These are phyloP conservation scores for Linum lewisii DNA, from an alignment of 345 rosid genomes.

Conservation along the genomic window DNA sequence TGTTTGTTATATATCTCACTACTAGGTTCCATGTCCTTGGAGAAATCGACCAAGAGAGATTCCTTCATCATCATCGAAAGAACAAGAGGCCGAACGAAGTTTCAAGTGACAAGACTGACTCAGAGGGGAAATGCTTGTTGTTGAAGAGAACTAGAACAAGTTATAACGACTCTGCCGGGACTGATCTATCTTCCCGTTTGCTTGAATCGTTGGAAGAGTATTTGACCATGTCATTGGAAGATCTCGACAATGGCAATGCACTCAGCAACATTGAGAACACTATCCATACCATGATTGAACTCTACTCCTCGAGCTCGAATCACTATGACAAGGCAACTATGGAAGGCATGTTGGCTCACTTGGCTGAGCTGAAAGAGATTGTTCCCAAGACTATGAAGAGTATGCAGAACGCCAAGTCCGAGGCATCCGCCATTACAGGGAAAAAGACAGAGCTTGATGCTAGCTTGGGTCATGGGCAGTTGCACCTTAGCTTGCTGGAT, in stretches of 20 bases:
- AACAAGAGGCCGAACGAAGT: not conserved
- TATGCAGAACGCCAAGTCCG: not conserved
- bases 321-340: not conserved
- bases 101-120: not conserved
- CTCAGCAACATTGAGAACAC: not conserved
- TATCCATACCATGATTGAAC: not conserved
- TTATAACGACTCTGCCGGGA: not conserved
- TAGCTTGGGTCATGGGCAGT: not conserved
- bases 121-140: not conserved
- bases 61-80: not conserved
- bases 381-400: not conserved
- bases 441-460: not conserved
- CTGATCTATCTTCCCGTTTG: not conserved
- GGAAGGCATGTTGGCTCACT: not conserved
- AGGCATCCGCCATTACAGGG: not conserved
- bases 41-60: too few relatives aligned
- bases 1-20: not conserved
- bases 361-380: not conserved
- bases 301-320: not conserved
- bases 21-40: too few relatives aligned
- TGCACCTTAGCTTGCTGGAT: not conserved
- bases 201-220: not conserved
- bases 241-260: not conserved
- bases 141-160: not conserved
- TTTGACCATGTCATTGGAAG: not conserved